A percentile compares a stretch with the other conserved stretches of the same genome.
phyloP scores from a whole-genome alignment of 441 rosid genomes.

The Theobroma grandiflorum region DNA sequence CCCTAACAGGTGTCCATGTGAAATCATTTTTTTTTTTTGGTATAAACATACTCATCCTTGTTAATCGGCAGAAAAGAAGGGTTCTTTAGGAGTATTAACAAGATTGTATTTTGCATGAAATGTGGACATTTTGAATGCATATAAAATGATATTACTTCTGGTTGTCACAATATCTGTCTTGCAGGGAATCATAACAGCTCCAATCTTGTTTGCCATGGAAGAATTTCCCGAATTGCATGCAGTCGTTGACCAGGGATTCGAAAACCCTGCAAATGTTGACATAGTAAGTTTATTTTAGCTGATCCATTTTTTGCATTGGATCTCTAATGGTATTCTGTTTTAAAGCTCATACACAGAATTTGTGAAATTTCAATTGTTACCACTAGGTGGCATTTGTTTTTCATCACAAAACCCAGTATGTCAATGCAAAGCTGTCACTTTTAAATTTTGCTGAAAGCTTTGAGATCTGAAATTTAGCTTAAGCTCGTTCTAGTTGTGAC shows the following conservation, averaged over 20 bases:
- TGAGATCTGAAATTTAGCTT: not conserved
- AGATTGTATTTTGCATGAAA: not conserved
- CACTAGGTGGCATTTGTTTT: not conserved
- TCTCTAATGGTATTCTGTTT: not conserved
- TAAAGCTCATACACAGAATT: not conserved
- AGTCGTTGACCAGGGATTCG: slow-evolving; percentile 75
- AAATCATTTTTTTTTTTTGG: not conserved
- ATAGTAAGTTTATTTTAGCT: slow-evolving; percentile 56
- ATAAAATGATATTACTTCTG: slow-evolving; percentile 13
- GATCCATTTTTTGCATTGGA: not conserved
- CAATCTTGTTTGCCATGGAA: slow-evolving; percentile 90
- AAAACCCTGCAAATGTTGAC: slow-evolving; percentile 67
- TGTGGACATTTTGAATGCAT: not conserved
- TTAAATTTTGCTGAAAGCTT: not conserved
- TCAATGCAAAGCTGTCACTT: not conserved
- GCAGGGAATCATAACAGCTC: slow-evolving; percentile 93
- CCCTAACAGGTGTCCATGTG: not conserved
- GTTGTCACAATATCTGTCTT: slow-evolving; percentile 15
- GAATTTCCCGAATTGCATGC: slow-evolving; percentile 82
- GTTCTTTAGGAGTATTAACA: not conserved
- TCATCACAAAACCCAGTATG: not conserved
- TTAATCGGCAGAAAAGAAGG: not conserved
- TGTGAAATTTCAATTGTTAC: not conserved
- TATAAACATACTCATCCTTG: not conserved
- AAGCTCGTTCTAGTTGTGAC: not conserved